Base-by-base conservation (phyloP, 2,329 filamentous ascomycete species). In the Neofusicoccum umdonicola region DNA sequence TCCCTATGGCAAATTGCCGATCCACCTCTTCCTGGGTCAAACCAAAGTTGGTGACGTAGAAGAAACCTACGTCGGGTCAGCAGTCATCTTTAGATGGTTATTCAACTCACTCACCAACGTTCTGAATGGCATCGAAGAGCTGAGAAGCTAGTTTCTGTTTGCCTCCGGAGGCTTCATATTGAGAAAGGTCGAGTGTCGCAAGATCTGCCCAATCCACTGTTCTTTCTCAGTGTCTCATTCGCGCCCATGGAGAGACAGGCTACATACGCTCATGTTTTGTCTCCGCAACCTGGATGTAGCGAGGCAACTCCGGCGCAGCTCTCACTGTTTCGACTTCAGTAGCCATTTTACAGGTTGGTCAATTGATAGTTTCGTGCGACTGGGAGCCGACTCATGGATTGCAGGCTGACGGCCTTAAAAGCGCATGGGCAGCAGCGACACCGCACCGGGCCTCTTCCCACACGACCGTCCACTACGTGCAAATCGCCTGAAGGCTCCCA, bases 1-100 rank as follows among this genome's bases (percentile, higher is more conserved):
- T 84, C 1, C 83, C 86, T 2, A 89, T 80, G 12, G 86, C 84
- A 66, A 88, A 88, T 67, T 89, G 86, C 4, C 79, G 78, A 67
- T 88, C 82, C 1, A 89, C 80, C 70, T 87, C 78, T 56, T 87
- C 84, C 71, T 88, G 85, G 0, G 75, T 77, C 13, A 89, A 78
- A 22, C 86, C 86, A 67, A 85, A 88, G 73, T 74, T 87, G 65
- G 82, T 83, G 27, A 88, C 82, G 66, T 88, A 88, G 76, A 88
- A 88, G 76, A 88, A 86, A 2, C 56, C 56, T 60, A 3, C n/a
- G 6, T 8, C 8, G 13, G 9, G 11, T 60, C 9, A 60, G 56
- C 42, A 37, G 22, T 15, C 13, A 22, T 11, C 15, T 3, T n/a
- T 6, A 11, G 6, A 9, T 2, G 37, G 11, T 11, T 39, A 2